A percentile compares a stretch with the other conserved stretches of the same genome.
Conservation (phyloP, 2,329 filamentous ascomycete species). For the Xylariales sp. region DNA sequence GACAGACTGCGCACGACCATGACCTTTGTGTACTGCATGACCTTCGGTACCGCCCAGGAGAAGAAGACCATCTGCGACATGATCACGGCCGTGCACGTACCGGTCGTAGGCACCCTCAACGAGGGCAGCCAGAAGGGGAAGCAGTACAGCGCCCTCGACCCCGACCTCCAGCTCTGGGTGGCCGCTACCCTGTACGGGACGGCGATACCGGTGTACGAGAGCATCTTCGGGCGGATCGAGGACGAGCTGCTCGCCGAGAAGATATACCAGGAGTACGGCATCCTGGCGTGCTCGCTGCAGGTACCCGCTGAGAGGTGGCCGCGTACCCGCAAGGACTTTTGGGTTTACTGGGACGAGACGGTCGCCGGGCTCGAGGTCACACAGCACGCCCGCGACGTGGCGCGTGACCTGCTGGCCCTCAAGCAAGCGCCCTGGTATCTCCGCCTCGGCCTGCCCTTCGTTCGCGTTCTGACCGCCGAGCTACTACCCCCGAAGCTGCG, state of each 20-base stretch:
- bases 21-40: conserved; percentile 34
- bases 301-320: conserved; percentile 26
- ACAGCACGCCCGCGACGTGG: conserved; percentile 21
- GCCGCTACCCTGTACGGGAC: conserved; percentile 33
- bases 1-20: conserved; percentile 32
- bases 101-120: conserved; percentile 22
- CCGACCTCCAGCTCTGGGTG: conserved; percentile 33
- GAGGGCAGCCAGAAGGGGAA: conserved; percentile 12
- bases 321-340: conserved; percentile 17
- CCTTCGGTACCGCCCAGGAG: conserved; percentile 27
- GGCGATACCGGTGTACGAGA: conserved; percentile 28
- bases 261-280: conserved; percentile 20
- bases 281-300: conserved; percentile 23
- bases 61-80: conserved; percentile 29
- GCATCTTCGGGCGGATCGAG: conserved; percentile 27
- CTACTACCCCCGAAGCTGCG: conserved; percentile 17
- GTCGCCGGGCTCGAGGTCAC: conserved; percentile 19
- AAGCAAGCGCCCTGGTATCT: conserved; percentile 15
- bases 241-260: conserved; percentile 17
- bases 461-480: conserved; percentile 16
- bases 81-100: conserved; percentile 27
- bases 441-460: conserved; percentile 13
- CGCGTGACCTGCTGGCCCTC: conserved; percentile 18
- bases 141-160: conserved; percentile 29
- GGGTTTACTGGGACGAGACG: conserved; percentile 23